Percentiles rank a stretch among this genome's conserved stretches.
Conservation (phyloP, 208 protist genomes). For the Acanthamoeba royreba region DNA sequence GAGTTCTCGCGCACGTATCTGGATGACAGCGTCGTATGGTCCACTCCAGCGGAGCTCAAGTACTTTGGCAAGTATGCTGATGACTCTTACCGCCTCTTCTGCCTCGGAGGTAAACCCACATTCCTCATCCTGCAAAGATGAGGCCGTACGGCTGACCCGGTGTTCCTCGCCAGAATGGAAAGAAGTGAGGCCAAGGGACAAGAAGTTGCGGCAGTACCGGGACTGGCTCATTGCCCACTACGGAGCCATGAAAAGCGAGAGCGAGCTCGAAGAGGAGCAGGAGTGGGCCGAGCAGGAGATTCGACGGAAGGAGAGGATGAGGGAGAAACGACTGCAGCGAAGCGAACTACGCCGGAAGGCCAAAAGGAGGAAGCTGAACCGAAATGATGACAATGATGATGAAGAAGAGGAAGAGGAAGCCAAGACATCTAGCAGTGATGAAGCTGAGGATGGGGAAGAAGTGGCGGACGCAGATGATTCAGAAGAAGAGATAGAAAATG, state of each 20-base stretch:
- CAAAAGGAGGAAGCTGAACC: not conserved
- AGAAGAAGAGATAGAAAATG: too few relatives aligned
- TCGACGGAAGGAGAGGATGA: not conserved
- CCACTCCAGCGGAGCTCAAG: not conserved
- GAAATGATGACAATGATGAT: not conserved
- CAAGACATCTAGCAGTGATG: too few relatives aligned
- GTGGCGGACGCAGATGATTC: too few relatives aligned
- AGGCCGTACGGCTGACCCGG: not conserved
- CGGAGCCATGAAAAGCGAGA: not conserved
- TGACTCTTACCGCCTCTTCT: not conserved
- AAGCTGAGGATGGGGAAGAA: too few relatives aligned
- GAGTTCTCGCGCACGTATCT: not conserved
- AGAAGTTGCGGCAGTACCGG: not conserved
- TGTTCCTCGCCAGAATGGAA: not conserved
- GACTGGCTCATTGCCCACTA: not conserved
- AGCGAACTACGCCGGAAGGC: not conserved
- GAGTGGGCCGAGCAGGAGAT: not conserved
- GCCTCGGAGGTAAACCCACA: not conserved
- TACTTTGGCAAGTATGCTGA: constrained; percentile 24
- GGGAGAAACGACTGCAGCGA: not conserved
- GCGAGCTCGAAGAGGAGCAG: not conserved
- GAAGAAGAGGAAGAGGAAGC: not conserved
- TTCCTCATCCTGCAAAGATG: not conserved
- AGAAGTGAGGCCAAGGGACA: not conserved
- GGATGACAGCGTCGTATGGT: not conserved